Base-by-base conservation (phyloP, 1,284 basidiomycete genomes). In the Cystobasidium slooffiae region DNA sequence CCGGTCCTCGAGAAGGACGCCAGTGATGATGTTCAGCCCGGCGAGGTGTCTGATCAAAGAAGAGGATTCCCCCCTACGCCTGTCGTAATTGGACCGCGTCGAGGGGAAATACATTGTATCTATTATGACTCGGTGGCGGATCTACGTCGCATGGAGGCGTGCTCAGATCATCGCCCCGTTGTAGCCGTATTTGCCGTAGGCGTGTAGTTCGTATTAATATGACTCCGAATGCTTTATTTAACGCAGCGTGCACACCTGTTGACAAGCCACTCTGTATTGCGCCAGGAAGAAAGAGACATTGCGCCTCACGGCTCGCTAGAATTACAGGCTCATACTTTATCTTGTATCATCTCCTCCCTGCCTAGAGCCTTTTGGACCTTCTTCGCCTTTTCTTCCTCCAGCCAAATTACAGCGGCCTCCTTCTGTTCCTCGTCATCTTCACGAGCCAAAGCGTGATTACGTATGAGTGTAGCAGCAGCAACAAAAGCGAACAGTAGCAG, bases 141-240 rank as follows among this genome's bases (percentile, higher is more conserved):
- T 22, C 61, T 80, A 10, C 75, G 65, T 8, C 70, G 74, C 37
- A 80, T 80, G 79, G 68, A 75, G 4, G 78, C 78, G 0, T 58
- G 68, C 0, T 73, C 67, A 20, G 79, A 80, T 51, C 79, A 80
- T 46, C 31, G 78, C 3, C 79, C 79, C 0, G 79, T 80, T 2
- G 74, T 68, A 9, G 73, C 75, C 3, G 76, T 76, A 16, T 66
- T 66, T 9, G 77, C 78, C 6, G 46, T 80, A 18, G 79, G 79
- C 1, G 14, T 80, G 6, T 74, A 59, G 37, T 24, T 7, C 3
- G 24, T 52, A 18, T 44, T 1, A 31, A 49, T 49, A n/a, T 49
- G 46, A 3, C 12, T 49, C 2, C 46, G n/a, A 1, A 6, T 49
- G 1, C 14, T 49, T 49, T 2, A 6, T 2, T 31, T 5, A 5